These are phyloP conservation scores for Ogataea populi-albae DNA, from an alignment of 805 yeast species.

Conservation along the genomic window DNA sequence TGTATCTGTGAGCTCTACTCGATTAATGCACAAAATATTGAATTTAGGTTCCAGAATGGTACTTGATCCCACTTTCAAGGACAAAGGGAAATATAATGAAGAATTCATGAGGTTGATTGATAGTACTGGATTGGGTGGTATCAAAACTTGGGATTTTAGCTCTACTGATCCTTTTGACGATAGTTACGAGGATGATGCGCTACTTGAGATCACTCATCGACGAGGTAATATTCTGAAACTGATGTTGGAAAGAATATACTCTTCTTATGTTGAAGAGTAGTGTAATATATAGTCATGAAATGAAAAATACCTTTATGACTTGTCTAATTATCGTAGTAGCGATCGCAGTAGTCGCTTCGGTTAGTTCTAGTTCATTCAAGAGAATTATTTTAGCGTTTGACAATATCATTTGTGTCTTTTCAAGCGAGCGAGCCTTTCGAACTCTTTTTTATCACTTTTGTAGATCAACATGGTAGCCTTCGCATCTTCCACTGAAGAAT, in stretches of 20 bases:
- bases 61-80: conserved; percentile 29
- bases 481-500: conserved; percentile 90
- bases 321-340: too few relatives aligned
- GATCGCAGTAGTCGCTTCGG: too few relatives aligned
- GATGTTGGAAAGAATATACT: conserved; percentile 18
- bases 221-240: conserved; percentile 11
- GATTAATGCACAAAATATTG: conserved; percentile 24
- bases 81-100: conserved; percentile 20
- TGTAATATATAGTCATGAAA: conserved; percentile 1
- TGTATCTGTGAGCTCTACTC: conserved; percentile 21
- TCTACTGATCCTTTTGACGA: conserved; percentile 15
- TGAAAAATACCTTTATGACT: too few relatives aligned
- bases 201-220: conserved; percentile 3
- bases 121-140: conserved; percentile 22
- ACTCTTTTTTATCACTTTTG: conserved; percentile 56
- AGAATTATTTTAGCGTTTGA: background rate
- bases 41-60: conserved; percentile 28
- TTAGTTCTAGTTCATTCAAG: too few relatives aligned
- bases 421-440: conserved; percentile 40
- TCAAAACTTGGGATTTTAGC: conserved; percentile 16
- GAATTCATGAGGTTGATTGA: conserved; percentile 23
- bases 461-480: conserved; percentile 83
- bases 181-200: background rate
- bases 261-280: conserved; percentile 22
- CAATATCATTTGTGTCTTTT: too few relatives aligned